phyloP scores from a whole-genome alignment of 768 basidiomycete species.

The Hypholoma sublateritium region DNA sequence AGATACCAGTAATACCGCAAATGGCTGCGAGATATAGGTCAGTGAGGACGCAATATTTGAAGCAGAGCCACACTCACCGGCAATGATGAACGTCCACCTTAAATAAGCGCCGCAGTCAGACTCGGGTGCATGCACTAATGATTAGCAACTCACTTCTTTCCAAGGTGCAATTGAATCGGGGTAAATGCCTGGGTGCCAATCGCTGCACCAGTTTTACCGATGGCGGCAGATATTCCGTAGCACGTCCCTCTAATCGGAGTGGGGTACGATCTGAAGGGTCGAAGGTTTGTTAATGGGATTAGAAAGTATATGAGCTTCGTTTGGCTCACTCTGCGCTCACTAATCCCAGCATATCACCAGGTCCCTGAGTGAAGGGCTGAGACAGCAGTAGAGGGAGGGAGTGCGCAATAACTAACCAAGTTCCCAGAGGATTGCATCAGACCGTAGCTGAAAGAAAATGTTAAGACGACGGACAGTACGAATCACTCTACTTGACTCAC shows the following conservation, averaged over 20 bases:
- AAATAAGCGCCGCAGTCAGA: background rate
- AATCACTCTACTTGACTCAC: slow-evolving; percentile 31
- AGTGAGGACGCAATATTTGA: background rate
- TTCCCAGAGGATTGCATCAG: slow-evolving; percentile 76
- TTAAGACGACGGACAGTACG: background rate
- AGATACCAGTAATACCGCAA: slow-evolving; percentile 60
- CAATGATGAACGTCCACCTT: slow-evolving; percentile 67
- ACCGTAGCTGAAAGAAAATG: slow-evolving; percentile 50
- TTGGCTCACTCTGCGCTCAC: slow-evolving; percentile 59
- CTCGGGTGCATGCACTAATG: background rate
- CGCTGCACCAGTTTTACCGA: slow-evolving; percentile 75
- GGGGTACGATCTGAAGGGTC: slow-evolving; percentile 48
- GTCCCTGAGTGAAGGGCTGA: slow-evolving; percentile 42
- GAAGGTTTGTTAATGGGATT: background rate
- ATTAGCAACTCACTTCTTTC: slow-evolving; percentile 46
- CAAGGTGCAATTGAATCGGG: slow-evolving; percentile 66
- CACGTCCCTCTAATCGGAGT: slow-evolving; percentile 69
- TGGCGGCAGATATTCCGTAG: slow-evolving; percentile 66
- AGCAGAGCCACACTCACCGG: slow-evolving; percentile 12
- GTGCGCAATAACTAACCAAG: slow-evolving; percentile 35
- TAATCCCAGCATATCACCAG: slow-evolving; percentile 70
- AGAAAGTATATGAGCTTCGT: background rate
- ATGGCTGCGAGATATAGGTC: slow-evolving; percentile 40
- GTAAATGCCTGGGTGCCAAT: slow-evolving; percentile 70
- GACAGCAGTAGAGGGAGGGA: background rate